Evolutionary conservation across 495 filamentous ascomycete genomes (phyloP).

Genomic region (Annulohypoxylon stygium): DNA sequence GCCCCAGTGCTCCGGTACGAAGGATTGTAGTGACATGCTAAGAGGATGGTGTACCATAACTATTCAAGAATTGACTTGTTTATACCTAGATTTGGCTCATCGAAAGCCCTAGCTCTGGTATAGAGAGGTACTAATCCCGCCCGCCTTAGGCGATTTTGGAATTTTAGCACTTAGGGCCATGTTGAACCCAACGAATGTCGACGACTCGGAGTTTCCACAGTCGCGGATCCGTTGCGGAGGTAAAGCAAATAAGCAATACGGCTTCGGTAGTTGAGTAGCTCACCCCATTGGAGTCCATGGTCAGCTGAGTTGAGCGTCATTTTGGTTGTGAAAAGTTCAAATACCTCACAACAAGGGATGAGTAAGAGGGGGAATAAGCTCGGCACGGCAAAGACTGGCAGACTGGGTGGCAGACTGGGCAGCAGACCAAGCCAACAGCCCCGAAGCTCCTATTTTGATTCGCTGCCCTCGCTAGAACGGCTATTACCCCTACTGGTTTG

Average conservation of each 20-base stretch:
- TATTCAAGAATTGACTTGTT: constrained; percentile 15
- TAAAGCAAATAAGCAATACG: constrained; percentile 17
- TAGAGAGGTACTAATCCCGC: not conserved
- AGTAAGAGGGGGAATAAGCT: constrained; percentile 35
- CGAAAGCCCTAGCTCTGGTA: constrained; percentile 14
- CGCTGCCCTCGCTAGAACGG: constrained; percentile 19
- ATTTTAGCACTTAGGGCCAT: constrained; percentile 9
- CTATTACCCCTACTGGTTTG: constrained; percentile 13
- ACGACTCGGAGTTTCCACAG: constrained; percentile 28
- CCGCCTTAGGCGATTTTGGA: not conserved
- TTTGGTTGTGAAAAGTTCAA: constrained; percentile 17
- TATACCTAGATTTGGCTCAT: constrained; percentile 19
- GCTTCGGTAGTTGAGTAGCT: constrained; percentile 36
- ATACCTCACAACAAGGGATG: constrained; percentile 26
- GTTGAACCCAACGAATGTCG: constrained; percentile 16
- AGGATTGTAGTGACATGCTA: constrained; percentile 34
- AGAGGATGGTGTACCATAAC: constrained; percentile 9
- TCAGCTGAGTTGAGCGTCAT: constrained; percentile 21
- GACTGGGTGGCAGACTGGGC: not conserved
- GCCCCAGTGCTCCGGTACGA: not conserved
- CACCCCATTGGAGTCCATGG: constrained; percentile 1
- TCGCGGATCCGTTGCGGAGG: constrained; percentile 18
- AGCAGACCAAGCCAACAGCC: constrained; percentile 7
- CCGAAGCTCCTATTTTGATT: constrained; percentile 15
- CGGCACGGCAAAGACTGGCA: constrained; percentile 11